Conservation (phyloP, 2,329 filamentous ascomycete genomes). For the Penicillium rolfsii region DNA sequence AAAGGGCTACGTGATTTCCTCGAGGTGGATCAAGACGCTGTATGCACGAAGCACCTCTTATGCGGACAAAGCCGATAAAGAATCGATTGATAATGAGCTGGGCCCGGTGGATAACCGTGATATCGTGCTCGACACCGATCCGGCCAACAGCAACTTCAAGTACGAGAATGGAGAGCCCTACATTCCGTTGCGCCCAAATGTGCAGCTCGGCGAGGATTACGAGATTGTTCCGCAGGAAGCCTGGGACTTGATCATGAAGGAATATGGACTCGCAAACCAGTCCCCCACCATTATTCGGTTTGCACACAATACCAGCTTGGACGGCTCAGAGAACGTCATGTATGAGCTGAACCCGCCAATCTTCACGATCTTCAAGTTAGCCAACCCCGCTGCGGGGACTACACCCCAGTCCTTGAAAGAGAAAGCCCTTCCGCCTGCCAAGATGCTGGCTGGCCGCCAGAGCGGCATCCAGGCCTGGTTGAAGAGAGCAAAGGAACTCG, state of each 20-base stretch:
- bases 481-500: conserved; percentile 69
- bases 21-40: conserved; percentile 75
- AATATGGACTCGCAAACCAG: conserved; percentile 76
- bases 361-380: conserved; percentile 81
- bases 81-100: conserved; percentile 64
- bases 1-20: conserved; percentile 76
- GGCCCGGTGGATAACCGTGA: conserved; percentile 88
- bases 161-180: conserved; percentile 59
- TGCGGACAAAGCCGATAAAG: conserved; percentile 60
- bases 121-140: conserved; percentile 66
- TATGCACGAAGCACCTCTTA: conserved; percentile 65
- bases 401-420: conserved; percentile 65
- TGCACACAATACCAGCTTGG: conserved; percentile 72
- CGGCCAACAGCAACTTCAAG: conserved; percentile 42
- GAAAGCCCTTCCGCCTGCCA: conserved; percentile 63
- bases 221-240: conserved; percentile 76
- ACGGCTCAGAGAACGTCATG: conserved; percentile 67
- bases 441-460: conserved; percentile 71
- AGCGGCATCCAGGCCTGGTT: conserved; percentile 75
- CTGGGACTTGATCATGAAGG: conserved; percentile 78
- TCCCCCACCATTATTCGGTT: conserved; percentile 73
- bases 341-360: conserved; percentile 85
- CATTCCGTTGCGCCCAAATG: conserved; percentile 71
- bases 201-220: conserved; percentile 68
- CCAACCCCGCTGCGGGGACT: conserved; percentile 59